Base-by-base conservation (phyloP, 2,329 filamentous ascomycete species). In the Atkinsonella hypoxylon region DNA sequence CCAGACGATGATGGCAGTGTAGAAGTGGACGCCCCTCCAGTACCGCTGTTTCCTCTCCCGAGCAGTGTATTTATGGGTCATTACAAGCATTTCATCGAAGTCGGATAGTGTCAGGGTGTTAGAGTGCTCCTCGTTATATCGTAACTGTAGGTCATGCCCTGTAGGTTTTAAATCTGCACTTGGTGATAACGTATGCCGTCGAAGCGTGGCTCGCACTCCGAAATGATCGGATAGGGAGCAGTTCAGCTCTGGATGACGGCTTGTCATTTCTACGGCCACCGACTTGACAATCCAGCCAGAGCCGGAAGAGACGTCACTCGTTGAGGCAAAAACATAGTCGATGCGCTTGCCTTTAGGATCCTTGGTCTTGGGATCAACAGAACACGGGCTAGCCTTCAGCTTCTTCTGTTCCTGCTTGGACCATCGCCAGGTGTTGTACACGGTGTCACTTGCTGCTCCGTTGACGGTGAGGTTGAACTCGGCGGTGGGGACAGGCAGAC, bases 211-310 rank as follows among this genome's bases (percentile, higher is more conserved):
- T 64, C 91, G 85, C 49, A 97, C 85, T 20, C 88, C 89, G 65
- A 96, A 97, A 65, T 97, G 93, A 63, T 98, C 91, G 59, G 89
- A 96, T 26, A 97, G 75, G 1, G 89, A 95, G 69, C 89, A 95
- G 55, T 81, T 77, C 1, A 96, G 74, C 1, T 78, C 79, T 0
- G 89, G 87, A 66, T 96, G 90, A 10, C 87, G 82, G 62, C 85
- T 78, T 18, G 81, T 83, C 81, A 96, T 89, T 53, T 85, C 83
- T 1, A 98, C 85, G 47, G 80, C 77, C 3, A 79, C 83, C 8
- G 77, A 74, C 53, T 81, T 75, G 52, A 96, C 81, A 12, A 78
- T 71, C 89, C 90, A 96, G 43, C 64, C 61, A 53, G 51, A 42
- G 54, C 55, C 38, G 59, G 62, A 55, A 65, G 61, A 56, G 45